Percentiles rank a stretch among this genome's conserved stretches.
phyloP scores from a whole-genome alignment of 1,284 basidiomycete genomes.

The Fistulina hepatica region DNA sequence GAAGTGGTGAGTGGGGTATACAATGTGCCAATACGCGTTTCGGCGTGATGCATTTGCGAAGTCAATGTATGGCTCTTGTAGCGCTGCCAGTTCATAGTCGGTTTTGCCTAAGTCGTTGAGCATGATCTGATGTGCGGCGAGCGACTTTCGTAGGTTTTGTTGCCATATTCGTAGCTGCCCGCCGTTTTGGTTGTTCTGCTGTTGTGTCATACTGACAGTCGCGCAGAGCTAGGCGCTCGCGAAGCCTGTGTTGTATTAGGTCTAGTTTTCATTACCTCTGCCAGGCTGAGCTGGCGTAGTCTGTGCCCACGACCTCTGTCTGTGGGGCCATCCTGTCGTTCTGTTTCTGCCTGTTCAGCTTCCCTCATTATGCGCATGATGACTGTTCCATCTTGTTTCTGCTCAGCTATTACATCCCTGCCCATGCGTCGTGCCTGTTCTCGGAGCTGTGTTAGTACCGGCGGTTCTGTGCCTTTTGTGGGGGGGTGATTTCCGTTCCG shows the following conservation, averaged over 20 bases:
- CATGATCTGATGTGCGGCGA: not conserved
- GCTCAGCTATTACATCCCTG: not conserved
- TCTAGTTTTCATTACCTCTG: not conserved
- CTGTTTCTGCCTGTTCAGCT: not conserved
- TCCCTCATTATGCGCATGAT: not conserved
- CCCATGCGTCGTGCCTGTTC: not conserved
- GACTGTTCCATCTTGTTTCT: not conserved
- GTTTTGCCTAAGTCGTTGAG: not conserved
- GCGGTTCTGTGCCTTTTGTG: not conserved
- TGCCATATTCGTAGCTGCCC: slow-evolving; percentile 1
- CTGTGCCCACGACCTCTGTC: not conserved
- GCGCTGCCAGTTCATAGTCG: not conserved
- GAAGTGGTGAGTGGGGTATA: not conserved
- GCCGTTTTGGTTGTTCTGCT: not conserved
- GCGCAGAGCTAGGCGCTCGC: not conserved
- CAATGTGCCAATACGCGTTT: slow-evolving; percentile 2
- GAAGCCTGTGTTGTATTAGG: not conserved
- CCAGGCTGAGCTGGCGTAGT: not conserved
- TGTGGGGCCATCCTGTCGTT: not conserved
- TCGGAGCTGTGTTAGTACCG: not conserved
- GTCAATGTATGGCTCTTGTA: slow-evolving; percentile 1
- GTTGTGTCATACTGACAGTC: not conserved
- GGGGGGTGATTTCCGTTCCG: not conserved
- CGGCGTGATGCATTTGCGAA: not conserved
- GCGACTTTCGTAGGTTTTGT: not conserved